Evolutionary conservation across 192 early-diverging fungal species (phyloP), one percentile per base, ranked within the genome.

Genomic region (Phlyctochytrium bullatum): DNA sequence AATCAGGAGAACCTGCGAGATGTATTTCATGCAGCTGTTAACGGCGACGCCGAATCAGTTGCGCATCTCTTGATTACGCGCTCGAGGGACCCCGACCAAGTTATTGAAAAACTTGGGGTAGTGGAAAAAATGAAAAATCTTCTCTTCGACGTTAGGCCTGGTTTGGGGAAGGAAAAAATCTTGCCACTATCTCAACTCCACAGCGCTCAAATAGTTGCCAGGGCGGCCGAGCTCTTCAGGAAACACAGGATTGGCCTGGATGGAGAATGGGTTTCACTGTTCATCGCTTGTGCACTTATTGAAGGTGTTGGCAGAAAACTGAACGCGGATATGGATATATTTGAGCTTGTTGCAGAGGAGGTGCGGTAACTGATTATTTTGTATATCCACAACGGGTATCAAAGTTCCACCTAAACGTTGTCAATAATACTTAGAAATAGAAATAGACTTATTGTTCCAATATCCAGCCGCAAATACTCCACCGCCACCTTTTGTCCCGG

Each of bases 231-330:
- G 30, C 91, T 92, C 83, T 95, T 98, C 2, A 83, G 95, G n/a
- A 77, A 77, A 2, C 94, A 98, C 75, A 92, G 93, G 64, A 93
- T 98, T 0, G 88, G 90, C 59, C 81, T 98, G 59, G 97, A 96
- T 68, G 93, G 94, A 0, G 95, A 96, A 66, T 98, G 96, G 78
- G 89, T 91, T 6, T 96, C 95, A 75, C 87, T 97, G 20, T 86
- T 92, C 10, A 87, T 98, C 36, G 88, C 91, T 4, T 91, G 95
- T 62, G 83, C 96, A 78, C 82, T 98, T 62, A 71, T 98, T 0
- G 97, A 98, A 74, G 97, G 97, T 0, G 91, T 98, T 74, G 97
- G 97, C 2, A 71, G 93, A 28, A 85, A 89, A 53, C 73, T 98
- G 58, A 90, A 98, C 74, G 93, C 95, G 0, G 87, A 93, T 10